These are phyloP conservation scores for Pseudocercospora fijiensis DNA, from an alignment of 2,329 filamentous ascomycete genomes.

Conservation along the genomic window DNA sequence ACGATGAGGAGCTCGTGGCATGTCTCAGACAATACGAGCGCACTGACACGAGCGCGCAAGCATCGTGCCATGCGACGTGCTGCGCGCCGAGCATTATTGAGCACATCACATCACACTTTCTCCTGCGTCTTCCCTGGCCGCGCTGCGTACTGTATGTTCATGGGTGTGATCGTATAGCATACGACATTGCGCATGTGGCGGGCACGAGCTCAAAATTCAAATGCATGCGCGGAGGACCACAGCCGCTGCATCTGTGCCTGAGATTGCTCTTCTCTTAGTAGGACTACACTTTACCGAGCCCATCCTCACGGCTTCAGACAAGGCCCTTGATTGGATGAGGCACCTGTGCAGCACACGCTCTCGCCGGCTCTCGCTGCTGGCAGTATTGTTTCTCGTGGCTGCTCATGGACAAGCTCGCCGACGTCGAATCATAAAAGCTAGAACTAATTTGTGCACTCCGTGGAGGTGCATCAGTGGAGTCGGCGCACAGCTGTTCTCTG, in stretches of 20 bases:
- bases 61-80: neutral
- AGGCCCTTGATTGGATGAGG: neutral
- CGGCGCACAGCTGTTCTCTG: neutral
- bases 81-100: constrained; percentile 3
- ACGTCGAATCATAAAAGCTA: neutral
- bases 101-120: constrained; percentile 7
- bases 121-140: constrained; percentile 10
- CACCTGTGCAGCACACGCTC: constrained; percentile 1
- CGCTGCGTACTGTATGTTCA: constrained; percentile 1
- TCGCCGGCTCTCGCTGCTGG: neutral
- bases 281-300: constrained; percentile 5
- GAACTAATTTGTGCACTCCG: neutral
- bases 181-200: constrained; percentile 9
- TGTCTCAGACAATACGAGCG: constrained; percentile 10
- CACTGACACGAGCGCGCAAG: constrained; percentile 2
- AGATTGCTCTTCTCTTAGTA: neutral
- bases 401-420: constrained; percentile 1
- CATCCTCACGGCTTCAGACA: neutral
- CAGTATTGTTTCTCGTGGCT: neutral
- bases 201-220: constrained; percentile 1
- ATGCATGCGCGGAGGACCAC: constrained; percentile 8
- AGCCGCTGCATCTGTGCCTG: constrained; percentile 8
- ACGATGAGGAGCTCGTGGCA: neutral
- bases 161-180: constrained; percentile 12
- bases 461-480: constrained; percentile 3